phyloP scores from a whole-genome alignment of 768 basidiomycete species.

The Kwoniella sp. region DNA sequence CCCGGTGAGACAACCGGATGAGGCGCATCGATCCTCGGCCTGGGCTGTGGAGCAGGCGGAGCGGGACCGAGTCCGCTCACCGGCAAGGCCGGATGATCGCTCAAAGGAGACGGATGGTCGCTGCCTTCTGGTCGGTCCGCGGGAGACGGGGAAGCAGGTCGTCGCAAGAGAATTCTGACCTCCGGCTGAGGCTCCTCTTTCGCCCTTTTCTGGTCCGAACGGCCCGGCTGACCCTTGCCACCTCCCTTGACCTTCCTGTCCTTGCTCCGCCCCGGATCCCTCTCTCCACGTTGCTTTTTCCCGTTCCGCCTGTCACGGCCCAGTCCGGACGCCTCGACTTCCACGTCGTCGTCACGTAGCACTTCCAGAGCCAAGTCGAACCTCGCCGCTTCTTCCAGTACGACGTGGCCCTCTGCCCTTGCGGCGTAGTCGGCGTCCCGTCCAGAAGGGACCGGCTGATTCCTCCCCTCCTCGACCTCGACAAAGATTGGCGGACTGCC shows the following conservation, averaged over 20 bases:
- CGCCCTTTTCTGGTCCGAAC: no score
- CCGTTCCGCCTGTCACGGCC: slow-evolving; percentile 2
- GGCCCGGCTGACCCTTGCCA: no score
- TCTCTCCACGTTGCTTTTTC: slow-evolving; percentile 5
- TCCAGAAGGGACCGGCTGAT: slow-evolving; percentile 22
- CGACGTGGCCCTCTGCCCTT: slow-evolving; percentile 33
- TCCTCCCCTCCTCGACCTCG: slow-evolving; percentile 10
- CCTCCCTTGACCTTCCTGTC: not conserved
- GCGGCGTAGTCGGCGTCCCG: slow-evolving; percentile 19
- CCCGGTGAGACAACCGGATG: not conserved
- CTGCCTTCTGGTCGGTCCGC: not conserved
- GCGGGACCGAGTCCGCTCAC: slow-evolving; percentile 10
- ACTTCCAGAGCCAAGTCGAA: slow-evolving; percentile 37
- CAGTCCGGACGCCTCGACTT: slow-evolving; percentile 12
- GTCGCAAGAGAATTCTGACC: slow-evolving; percentile 35
- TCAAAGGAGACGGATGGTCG: not conserved
- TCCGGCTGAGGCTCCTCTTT: slow-evolving; percentile 18
- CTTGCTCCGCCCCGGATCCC: slow-evolving; percentile 4
- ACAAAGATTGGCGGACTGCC: slow-evolving; percentile 20
- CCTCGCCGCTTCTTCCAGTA: slow-evolving; percentile 38
- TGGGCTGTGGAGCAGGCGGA: slow-evolving; percentile 10
- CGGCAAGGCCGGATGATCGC: slow-evolving; percentile 4
- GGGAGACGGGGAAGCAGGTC: slow-evolving; percentile 16
- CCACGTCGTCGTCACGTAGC: slow-evolving; percentile 40
- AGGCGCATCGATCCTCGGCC: not conserved